These are phyloP conservation scores for Clathrospora elynae DNA, from an alignment of 2,329 filamentous ascomycete genomes.

Conservation along the genomic window DNA sequence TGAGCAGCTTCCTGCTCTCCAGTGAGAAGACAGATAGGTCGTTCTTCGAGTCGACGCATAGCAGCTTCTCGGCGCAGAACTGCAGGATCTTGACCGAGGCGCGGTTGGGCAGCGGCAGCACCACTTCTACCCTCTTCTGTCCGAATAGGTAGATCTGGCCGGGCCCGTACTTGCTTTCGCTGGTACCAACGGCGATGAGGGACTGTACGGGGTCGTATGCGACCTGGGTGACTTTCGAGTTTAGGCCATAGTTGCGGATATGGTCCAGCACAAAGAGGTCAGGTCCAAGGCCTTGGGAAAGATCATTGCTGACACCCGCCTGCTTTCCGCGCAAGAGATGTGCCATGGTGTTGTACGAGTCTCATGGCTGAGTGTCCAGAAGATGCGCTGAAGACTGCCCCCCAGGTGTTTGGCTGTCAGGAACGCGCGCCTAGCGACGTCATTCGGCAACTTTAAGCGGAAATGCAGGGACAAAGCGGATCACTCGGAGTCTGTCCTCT, in stretches of 20 bases:
- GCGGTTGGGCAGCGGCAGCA: constrained; percentile 71
- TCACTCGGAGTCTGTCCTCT: too few relatives aligned
- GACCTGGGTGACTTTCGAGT: constrained; percentile 69
- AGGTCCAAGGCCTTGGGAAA: constrained; percentile 78
- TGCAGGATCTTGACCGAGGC: constrained; percentile 78
- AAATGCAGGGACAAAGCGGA: constrained; percentile 25
- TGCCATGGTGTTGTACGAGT: constrained; percentile 65
- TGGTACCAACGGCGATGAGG: constrained; percentile 88
- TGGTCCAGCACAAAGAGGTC: constrained; percentile 84
- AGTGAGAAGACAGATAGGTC: constrained; percentile 85
- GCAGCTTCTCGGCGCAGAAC: constrained; percentile 83
- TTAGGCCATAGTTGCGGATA: constrained; percentile 61
- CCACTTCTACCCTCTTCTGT: constrained; percentile 76
- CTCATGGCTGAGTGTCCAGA: constrained; percentile 35
- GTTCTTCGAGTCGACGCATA: constrained; percentile 84
- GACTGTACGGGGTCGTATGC: constrained; percentile 95
- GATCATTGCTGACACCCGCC: constrained; percentile 86
- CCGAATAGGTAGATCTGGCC: constrained; percentile 92
- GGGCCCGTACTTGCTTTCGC: constrained; percentile 80
- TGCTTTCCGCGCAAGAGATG: constrained; percentile 91
- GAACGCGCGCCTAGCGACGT: constrained; percentile 23
- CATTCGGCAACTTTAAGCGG: constrained; percentile 21
- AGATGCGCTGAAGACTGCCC: constrained; percentile 7
- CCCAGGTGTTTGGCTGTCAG: constrained; percentile 17
- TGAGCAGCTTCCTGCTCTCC: constrained; percentile 67